A percentile compares a stretch with the other conserved stretches of the same genome.
These are phyloP conservation scores for Hypoxylon fragiforme DNA, from an alignment of 495 filamentous ascomycete species.

Conservation along the genomic window DNA sequence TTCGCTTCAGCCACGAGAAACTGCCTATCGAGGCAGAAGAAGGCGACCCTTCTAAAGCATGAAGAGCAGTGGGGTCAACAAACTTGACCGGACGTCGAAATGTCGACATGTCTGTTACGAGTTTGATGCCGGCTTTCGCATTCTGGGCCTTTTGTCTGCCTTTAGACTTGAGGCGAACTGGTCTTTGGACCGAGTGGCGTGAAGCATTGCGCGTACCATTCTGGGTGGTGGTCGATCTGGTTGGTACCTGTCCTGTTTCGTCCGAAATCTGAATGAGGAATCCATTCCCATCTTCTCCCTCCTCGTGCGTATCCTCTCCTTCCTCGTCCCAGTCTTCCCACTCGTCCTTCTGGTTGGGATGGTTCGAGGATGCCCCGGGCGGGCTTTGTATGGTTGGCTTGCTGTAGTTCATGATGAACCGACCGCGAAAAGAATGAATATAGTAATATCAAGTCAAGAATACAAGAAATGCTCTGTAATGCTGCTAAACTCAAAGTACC, in stretches of 20 bases:
- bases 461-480: slow-evolving; percentile 1
- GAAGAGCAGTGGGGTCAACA: slow-evolving; percentile 54
- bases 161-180: slow-evolving; percentile 48
- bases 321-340: slow-evolving; percentile 56
- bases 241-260: slow-evolving; percentile 17
- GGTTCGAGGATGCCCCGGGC: slow-evolving; percentile 1
- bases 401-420: slow-evolving; percentile 23
- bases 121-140: slow-evolving; percentile 62
- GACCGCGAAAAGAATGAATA: slow-evolving; percentile 4
- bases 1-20: slow-evolving; percentile 50
- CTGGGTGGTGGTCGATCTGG: slow-evolving; percentile 15
- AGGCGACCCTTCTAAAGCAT: slow-evolving; percentile 50
- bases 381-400: slow-evolving; percentile 22
- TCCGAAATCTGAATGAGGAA: slow-evolving; percentile 33
- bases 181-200: slow-evolving; percentile 30
- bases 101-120: slow-evolving; percentile 62
- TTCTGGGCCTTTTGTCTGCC: slow-evolving; percentile 59
- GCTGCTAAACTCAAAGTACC: slow-evolving; percentile 34
- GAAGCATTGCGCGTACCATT: slow-evolving; percentile 23
- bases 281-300: slow-evolving; percentile 23
- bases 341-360: slow-evolving; percentile 20
- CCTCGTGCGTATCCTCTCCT: slow-evolving; percentile 43
- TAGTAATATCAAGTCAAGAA: slow-evolving; percentile 3
- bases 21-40: slow-evolving; percentile 45
- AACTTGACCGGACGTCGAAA: slow-evolving; percentile 46